phyloP scores from a whole-genome alignment of 768 basidiomycete species.

The Termitomyces eurrhizus region DNA sequence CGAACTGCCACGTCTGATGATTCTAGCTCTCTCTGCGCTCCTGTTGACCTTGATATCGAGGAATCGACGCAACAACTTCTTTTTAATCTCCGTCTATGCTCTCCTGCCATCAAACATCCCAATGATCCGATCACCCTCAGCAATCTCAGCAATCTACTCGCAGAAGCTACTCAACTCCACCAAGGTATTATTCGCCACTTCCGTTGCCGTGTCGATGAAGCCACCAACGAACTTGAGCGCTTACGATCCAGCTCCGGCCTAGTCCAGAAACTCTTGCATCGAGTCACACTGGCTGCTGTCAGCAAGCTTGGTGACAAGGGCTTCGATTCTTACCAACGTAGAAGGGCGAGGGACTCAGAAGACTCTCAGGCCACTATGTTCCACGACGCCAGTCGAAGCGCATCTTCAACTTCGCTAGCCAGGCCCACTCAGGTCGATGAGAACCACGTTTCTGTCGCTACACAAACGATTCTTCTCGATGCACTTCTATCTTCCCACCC shows the following conservation, averaged over 20 bases:
- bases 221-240: slow-evolving; percentile 42
- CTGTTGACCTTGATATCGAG: slow-evolving; percentile 42
- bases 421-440: slow-evolving; percentile 13
- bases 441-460: slow-evolving; percentile 19
- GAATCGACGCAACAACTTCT: slow-evolving; percentile 45
- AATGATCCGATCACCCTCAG: slow-evolving; percentile 34
- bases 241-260: slow-evolving; percentile 42
- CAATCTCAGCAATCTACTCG: slow-evolving; percentile 41
- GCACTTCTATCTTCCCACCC: slow-evolving; percentile 6
- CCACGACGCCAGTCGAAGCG: slow-evolving; percentile 12
- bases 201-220: slow-evolving; percentile 50
- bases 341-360: slow-evolving; percentile 56
- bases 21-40: slow-evolving; percentile 32
- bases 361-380: slow-evolving; percentile 59
- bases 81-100: slow-evolving; percentile 49
- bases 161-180: slow-evolving; percentile 44
- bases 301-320: slow-evolving; percentile 37
- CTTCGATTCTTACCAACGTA: slow-evolving; percentile 25
- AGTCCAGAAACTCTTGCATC: slow-evolving; percentile 40
- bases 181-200: slow-evolving; percentile 46
- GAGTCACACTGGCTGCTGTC: slow-evolving; percentile 39
- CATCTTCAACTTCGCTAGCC: slow-evolving; percentile 14
- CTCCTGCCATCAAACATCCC: slow-evolving; percentile 35
- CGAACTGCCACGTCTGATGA: slow-evolving; percentile 22
- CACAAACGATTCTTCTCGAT: slow-evolving; percentile 27